Percentiles rank a stretch among this genome's conserved stretches.
These are phyloP conservation scores for Malus fusca DNA, from an alignment of 306 rosid species.

Conservation along the genomic window DNA sequence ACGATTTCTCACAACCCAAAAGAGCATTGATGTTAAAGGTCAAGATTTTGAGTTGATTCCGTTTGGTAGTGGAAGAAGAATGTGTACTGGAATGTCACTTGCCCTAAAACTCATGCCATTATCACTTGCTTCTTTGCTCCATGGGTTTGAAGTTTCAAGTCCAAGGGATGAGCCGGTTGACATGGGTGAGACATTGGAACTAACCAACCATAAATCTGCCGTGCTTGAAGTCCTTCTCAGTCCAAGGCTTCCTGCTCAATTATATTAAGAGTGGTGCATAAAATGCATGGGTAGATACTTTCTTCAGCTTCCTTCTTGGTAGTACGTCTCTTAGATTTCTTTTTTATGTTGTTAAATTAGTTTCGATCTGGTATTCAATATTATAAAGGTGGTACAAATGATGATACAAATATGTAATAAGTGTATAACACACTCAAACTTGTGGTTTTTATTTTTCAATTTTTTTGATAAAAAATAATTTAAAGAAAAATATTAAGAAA, in stretches of 20 bases:
- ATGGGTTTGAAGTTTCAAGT: constrained; percentile 5
- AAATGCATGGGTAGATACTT: too few species aligned
- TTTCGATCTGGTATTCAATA: too few species aligned
- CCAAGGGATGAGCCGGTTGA: not conserved
- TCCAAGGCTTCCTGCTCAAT: constrained; percentile 4
- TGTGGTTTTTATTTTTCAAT: too few species aligned
- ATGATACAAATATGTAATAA: too few species aligned
- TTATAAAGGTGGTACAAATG: too few species aligned
- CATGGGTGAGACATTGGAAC: not conserved
- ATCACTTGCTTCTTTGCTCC: constrained; percentile 5
- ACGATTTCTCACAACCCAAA: not conserved
- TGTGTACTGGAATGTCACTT: constrained; percentile 1
- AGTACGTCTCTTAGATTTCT: too few species aligned
- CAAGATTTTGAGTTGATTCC: not conserved
- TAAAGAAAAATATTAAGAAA: too few species aligned
- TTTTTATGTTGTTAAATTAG: too few species aligned
- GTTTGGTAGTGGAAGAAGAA: constrained; percentile 6
- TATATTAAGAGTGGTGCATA: not conserved
- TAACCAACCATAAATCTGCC: not conserved
- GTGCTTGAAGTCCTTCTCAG: not conserved
- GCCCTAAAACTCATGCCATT: not conserved
- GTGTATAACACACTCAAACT: too few species aligned
- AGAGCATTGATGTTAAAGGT: not conserved
- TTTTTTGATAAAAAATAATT: too few species aligned
- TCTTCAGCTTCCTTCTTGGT: too few species aligned